Base-by-base conservation (phyloP, 2,329 filamentous ascomycete species). In the Monosporascus sp. region DNA sequence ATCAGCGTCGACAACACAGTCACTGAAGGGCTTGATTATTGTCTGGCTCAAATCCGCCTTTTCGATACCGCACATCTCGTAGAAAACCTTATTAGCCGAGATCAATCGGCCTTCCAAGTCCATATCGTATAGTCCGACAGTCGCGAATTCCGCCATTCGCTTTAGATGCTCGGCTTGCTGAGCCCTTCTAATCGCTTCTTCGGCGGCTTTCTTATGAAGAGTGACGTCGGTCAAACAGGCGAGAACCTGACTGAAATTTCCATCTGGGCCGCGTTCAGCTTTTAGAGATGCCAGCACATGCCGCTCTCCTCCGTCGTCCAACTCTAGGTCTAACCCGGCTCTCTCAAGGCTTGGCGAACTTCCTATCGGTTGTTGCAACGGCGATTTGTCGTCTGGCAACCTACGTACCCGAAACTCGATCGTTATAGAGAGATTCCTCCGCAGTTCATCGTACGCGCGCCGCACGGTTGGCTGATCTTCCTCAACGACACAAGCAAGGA, bases 71-170 rank as follows among this genome's bases (percentile, higher is more conserved):
- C 74, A 79, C 65, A 80, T 71, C 55, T 79, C 75, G 63, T 74
- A 80, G 58, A 81, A 81, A 14, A 78, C 70, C 18, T 78, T 77
- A 60, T 81, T 81, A 7, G 77, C 78, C 24, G 75, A 74, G 3
- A 79, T 64, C 7, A 81, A 64, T 3, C 73, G 72, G 14, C 78
- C 78, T 24, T 77, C 71, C n/a, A 75, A 68, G 53, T 76, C 73
- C 68, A 80, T 77, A 49, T 79, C 77, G 58, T 78, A 81, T 74
- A 81, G 77, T 50, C 78, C 78, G 11, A 81, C 78, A 0, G 78
- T 79, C 5, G 78, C 78, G 50, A 77, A 74, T 60, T 81, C 77
- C 7, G 78, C 77, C 68, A 81, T 78, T 44, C 78, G 74, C 60
- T 78, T 78, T 28, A 81, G 67, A 55, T 80, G 79, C 57, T 78